Conservation (phyloP, 805 yeast genomes). For the Huiozyma sinensis region DNA sequence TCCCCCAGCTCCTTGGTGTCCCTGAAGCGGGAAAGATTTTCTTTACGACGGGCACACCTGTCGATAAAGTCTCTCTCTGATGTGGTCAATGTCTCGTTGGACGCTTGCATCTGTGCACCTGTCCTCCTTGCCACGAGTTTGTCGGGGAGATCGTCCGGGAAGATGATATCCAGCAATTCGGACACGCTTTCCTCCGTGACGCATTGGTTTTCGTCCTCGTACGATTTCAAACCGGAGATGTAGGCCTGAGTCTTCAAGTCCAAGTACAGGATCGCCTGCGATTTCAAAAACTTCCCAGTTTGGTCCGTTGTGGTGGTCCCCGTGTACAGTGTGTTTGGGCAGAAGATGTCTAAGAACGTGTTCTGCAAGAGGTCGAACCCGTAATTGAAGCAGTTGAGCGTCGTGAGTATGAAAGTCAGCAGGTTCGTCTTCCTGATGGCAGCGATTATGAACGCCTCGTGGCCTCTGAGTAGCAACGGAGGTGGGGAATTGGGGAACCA, state of each 20-base stretch:
- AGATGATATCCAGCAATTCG: slow-evolving; percentile 63
- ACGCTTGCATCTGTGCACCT: slow-evolving; percentile 5
- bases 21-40: slow-evolving; percentile 39
- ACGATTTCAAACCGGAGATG: slow-evolving; percentile 66
- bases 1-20: slow-evolving; percentile 46
- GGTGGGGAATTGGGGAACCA: slow-evolving; percentile 56
- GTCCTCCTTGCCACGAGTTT: slow-evolving; percentile 23
- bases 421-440: slow-evolving; percentile 76
- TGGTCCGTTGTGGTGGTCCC: slow-evolving; percentile 13
- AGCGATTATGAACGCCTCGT: slow-evolving; percentile 35
- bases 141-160: slow-evolving; percentile 52
- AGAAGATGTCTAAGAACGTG: slow-evolving; percentile 75
- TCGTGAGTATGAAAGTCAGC: slow-evolving; percentile 80
- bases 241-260: slow-evolving; percentile 94
- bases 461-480: slow-evolving; percentile 46
- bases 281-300: slow-evolving; percentile 53
- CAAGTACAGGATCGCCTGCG: slow-evolving; percentile 67
- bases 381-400: slow-evolving; percentile 72
- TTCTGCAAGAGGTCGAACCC: slow-evolving; percentile 84
- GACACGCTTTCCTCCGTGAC: slow-evolving; percentile 13
- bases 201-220: slow-evolving; percentile 5
- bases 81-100: slow-evolving; percentile 45
- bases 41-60: slow-evolving; percentile 63
- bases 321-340: slow-evolving; percentile 43
- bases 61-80: slow-evolving; percentile 70